Conservation (phyloP, 78 protist genomes). For the Dictyostelium discoideum region dicty_2.7 NC_007088.5:6827501-6828000, state of each 20-base stretch:
- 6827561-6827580: not conserved
- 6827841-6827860: conserved; percentile 18
- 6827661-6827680: conserved; percentile 7
- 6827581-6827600: not conserved
- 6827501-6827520: not conserved
- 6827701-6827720: not conserved
- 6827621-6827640: not conserved
- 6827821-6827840: conserved; percentile 19
- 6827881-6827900: not conserved
- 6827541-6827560: not conserved
- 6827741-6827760: not conserved
- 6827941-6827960: not conserved
- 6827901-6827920: not conserved
- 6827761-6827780: conserved; percentile 15
- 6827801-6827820: conserved; percentile 36
- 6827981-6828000: conserved; percentile 7
- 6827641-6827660: not conserved
- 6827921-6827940: not conserved
- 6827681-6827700: not conserved
- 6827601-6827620: not conserved
- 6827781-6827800: conserved; percentile 64
- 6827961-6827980: conserved; percentile 26
- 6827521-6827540: not conserved
- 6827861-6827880: too few species aligned
- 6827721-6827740: conserved; percentile 2